phyloP scores from a whole-genome alignment of 176 grass and related monocot species.

The Bothriochloa decipiens region DNA sequence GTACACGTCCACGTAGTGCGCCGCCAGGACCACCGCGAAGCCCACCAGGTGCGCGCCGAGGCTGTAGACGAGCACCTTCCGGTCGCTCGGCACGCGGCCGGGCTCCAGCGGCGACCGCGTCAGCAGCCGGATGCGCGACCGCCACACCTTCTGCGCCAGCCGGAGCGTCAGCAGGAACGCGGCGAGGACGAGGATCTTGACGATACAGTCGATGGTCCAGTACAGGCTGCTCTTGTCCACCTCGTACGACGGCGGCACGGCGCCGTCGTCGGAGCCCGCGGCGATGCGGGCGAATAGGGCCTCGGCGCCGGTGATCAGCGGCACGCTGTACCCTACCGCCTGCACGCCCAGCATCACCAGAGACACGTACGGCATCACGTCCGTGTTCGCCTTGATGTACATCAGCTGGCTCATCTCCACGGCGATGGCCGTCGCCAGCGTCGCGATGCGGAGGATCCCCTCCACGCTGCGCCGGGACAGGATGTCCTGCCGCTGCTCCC shows the following conservation, averaged over 20 bases:
- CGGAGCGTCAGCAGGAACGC: conserved; percentile 77
- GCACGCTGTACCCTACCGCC: conserved; percentile 79
- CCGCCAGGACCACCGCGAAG: conserved; percentile 57
- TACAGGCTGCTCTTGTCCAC: conserved; percentile 69
- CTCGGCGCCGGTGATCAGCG: conserved; percentile 82
- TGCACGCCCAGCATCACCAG: conserved; percentile 85
- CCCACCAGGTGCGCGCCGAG: conserved; percentile 56
- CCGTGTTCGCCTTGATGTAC: conserved; percentile 68
- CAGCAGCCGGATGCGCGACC: conserved; percentile 76
- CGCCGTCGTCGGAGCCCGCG: conserved; percentile 3
- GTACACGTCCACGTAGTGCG: conserved; percentile 59
- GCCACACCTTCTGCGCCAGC: conserved; percentile 83
- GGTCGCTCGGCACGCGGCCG: conserved; percentile 74
- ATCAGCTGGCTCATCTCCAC: conserved; percentile 63
- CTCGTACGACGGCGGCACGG: conserved; percentile 52
- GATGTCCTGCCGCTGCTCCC: conserved; percentile 71
- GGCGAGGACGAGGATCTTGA: conserved; percentile 77
- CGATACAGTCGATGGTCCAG: conserved; percentile 78
- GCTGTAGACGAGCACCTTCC: conserved; percentile 58
- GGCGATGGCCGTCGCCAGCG: conserved; percentile 64
- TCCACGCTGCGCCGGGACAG: conserved; percentile 77
- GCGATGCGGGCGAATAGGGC: conserved; percentile 76
- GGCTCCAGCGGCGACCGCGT: conserved; percentile 79
- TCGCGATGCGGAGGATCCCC: conserved; percentile 74
- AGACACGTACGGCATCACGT: conserved; percentile 70